Conservation (phyloP, 2,329 filamentous ascomycete genomes). For the Aspergillus texensis region DNA sequence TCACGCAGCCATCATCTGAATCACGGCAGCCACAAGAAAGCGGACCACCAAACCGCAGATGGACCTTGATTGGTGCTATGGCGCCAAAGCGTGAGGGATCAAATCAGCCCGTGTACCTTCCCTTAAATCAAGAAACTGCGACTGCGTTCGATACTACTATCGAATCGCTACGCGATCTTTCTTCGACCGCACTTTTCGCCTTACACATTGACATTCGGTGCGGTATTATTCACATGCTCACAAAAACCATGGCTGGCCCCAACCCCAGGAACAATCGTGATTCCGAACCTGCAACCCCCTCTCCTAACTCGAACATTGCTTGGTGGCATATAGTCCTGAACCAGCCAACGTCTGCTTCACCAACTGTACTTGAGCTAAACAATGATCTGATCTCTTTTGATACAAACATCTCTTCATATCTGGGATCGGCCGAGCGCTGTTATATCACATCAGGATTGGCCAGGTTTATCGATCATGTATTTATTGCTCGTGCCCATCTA, state of each 20-base stretch:
- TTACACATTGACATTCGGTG: constrained; percentile 87
- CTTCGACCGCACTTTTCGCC: constrained; percentile 76
- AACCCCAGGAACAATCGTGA: constrained; percentile 42
- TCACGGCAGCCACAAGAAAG: constrained; percentile 45
- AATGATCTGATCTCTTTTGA: constrained; percentile 84
- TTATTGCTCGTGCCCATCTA: constrained; percentile 70
- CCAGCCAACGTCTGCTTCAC: constrained; percentile 50
- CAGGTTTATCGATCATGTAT: constrained; percentile 74
- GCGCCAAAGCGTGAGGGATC: constrained; percentile 55
- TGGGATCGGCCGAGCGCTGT: constrained; percentile 69
- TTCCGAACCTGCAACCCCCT: constrained; percentile 49
- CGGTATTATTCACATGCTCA: constrained; percentile 79
- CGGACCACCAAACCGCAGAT: constrained; percentile 66
- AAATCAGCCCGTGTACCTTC: constrained; percentile 73
- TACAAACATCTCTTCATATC: constrained; percentile 73
- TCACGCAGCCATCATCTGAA: constrained; percentile 72
- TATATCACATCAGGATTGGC: constrained; percentile 80
- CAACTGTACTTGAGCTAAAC: constrained; percentile 80
- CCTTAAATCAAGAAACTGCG: constrained; percentile 83
- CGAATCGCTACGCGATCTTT: constrained; percentile 78
- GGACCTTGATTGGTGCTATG: constrained; percentile 77
- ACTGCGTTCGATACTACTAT: constrained; percentile 87
- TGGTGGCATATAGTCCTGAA: constrained; percentile 48
- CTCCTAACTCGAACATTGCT: constrained; percentile 73
- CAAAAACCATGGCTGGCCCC: constrained; percentile 63